phyloP scores from a whole-genome alignment of 441 rosid species.

The Adansonia madagascariensis region DNA sequence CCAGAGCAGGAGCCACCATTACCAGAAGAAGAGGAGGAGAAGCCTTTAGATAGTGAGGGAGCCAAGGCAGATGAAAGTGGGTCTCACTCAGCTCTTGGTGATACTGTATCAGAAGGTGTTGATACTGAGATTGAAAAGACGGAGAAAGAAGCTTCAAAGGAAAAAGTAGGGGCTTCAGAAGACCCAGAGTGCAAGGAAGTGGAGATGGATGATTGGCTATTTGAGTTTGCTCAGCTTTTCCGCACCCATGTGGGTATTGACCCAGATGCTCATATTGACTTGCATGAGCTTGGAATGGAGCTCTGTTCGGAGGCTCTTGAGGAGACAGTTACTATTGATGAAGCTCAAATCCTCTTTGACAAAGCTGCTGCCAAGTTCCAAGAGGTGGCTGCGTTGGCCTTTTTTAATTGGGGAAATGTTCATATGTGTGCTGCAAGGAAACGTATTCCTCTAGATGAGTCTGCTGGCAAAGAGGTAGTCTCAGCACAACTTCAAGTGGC shows the following conservation, averaged over 20 bases:
- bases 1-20: slow-evolving; percentile 84
- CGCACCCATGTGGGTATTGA: slow-evolving; percentile 86
- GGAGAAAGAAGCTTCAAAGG: slow-evolving; percentile 54
- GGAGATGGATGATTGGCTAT: slow-evolving; percentile 96
- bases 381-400: slow-evolving; percentile 94
- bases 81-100: slow-evolving; percentile 55
- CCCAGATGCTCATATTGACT: slow-evolving; percentile 89
- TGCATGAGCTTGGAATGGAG: slow-evolving; percentile 97
- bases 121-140: slow-evolving; percentile 53
- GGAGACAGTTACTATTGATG: slow-evolving; percentile 88
- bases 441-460: slow-evolving; percentile 88
- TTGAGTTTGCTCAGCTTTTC: slow-evolving; percentile 95
- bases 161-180: slow-evolving; percentile 55
- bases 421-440: slow-evolving; percentile 98
- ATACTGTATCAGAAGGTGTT: slow-evolving; percentile 47
- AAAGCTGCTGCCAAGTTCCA: slow-evolving; percentile 91
- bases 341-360: slow-evolving; percentile 81
- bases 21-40: slow-evolving; percentile 79
- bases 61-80: slow-evolving; percentile 56
- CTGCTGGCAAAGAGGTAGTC: slow-evolving; percentile 64
- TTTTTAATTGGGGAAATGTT: slow-evolving; percentile 95
- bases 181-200: slow-evolving; percentile 77
- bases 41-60: slow-evolving; percentile 56
- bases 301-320: slow-evolving; percentile 93
- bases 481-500: slow-evolving; percentile 74